Evolutionary conservation across 2,329 filamentous ascomycete genomes (phyloP).

Genomic region (Aspergillus terreus): DNA sequence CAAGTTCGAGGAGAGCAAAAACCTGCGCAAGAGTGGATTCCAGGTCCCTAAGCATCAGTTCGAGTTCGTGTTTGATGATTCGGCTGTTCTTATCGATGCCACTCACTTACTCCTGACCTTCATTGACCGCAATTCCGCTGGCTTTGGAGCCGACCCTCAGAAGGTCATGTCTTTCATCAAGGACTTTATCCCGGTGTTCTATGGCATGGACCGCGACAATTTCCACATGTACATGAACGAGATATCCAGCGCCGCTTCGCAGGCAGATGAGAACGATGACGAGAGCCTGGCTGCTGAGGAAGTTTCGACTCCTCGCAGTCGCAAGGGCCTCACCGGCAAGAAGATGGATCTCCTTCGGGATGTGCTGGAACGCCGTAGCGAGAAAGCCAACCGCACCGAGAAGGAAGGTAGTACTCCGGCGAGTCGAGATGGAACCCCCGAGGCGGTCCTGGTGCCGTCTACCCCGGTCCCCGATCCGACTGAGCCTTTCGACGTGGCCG

Average conservation of each 20-base stretch:
- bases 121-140: constrained; percentile 46
- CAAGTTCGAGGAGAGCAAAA: constrained; percentile 85
- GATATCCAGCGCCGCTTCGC: constrained; percentile 65
- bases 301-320: constrained; percentile 64
- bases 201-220: constrained; percentile 67
- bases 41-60: constrained; percentile 69
- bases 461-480: constrained; percentile 47
- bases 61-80: constrained; percentile 68
- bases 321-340: constrained; percentile 62
- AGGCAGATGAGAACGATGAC: constrained; percentile 74
- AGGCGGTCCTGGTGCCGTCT: constrained; percentile 50
- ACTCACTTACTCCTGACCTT: constrained; percentile 47
- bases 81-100: constrained; percentile 58
- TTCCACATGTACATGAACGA: constrained; percentile 65
- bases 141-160: constrained; percentile 62
- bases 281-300: constrained; percentile 65
- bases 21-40: constrained; percentile 59
- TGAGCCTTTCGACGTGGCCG: constrained; percentile 50
- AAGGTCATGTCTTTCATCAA: constrained; percentile 73
- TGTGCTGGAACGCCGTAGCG: constrained; percentile 75
- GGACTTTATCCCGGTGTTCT: constrained; percentile 71
- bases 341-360: constrained; percentile 76
- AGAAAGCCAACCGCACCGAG: constrained; percentile 65
- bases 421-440: constrained; percentile 87
- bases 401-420: constrained; percentile 76